phyloP scores from a whole-genome alignment of 129 eudicot species.

The sunflower (Helianthus annuus) region DNA sequence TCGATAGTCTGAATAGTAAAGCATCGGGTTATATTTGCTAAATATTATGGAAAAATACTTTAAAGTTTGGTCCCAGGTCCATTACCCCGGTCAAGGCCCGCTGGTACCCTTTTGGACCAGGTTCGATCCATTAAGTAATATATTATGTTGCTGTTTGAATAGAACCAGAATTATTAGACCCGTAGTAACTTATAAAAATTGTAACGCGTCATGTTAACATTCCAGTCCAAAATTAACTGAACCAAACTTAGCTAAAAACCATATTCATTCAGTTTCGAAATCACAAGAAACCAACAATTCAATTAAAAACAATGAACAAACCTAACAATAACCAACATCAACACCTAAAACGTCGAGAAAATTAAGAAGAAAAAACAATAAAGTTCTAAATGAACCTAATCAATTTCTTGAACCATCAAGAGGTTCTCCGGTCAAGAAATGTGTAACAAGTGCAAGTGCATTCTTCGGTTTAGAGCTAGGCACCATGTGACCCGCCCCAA shows the following conservation, averaged over 20 bases:
- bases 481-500: conserved; percentile 93
- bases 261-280: not conserved
- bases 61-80: too few species aligned
- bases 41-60: too few species aligned
- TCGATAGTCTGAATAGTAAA: too few species aligned
- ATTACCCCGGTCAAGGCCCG: too few species aligned
- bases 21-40: too few species aligned
- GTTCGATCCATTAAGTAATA: too few species aligned
- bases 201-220: not conserved
- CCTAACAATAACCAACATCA: not conserved
- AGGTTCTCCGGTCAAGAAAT: conserved; percentile 59
- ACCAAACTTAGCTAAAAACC: not conserved
- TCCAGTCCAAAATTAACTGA: not conserved
- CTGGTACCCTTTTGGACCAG: too few species aligned
- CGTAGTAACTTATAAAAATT: too few species aligned
- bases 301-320: not conserved
- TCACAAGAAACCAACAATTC: not conserved
- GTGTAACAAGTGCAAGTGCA: conserved; percentile 55
- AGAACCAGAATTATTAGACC: too few species aligned
- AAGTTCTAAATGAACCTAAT: not conserved
- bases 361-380: not conserved
- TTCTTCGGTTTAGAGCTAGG: conserved; percentile 69
- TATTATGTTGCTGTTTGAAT: too few species aligned
- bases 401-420: conserved; percentile 28
- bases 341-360: not conserved